Conservation (phyloP, 208 protist genomes). For the Novymonas esmeraldas region DNA sequence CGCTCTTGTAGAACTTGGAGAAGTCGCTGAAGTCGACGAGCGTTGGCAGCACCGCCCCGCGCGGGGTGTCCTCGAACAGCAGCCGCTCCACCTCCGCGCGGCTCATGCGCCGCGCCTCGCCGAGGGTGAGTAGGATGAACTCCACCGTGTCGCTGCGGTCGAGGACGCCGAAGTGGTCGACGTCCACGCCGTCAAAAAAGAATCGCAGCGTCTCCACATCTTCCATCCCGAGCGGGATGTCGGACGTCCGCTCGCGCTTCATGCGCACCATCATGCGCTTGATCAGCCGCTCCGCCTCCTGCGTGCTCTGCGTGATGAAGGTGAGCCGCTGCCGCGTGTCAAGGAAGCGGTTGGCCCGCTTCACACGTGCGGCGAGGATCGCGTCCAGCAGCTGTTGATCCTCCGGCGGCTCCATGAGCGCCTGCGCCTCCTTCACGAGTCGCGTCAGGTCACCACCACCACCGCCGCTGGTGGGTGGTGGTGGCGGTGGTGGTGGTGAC, state of each 20-base stretch:
- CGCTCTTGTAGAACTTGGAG: slow-evolving; percentile 60
- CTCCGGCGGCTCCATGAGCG: slow-evolving; percentile 20
- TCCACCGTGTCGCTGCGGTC: slow-evolving; percentile 55
- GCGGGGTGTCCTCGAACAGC: slow-evolving; percentile 31
- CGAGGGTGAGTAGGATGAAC: slow-evolving; percentile 57
- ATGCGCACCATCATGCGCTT: slow-evolving; percentile 68
- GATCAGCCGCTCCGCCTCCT: slow-evolving; percentile 44
- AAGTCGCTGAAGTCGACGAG: slow-evolving; percentile 80
- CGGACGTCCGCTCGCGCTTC: slow-evolving; percentile 39
- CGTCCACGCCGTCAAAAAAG: slow-evolving; percentile 73
- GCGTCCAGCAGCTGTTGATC: slow-evolving; percentile 34
- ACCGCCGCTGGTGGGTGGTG: not conserved
- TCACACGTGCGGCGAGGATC: slow-evolving; percentile 29
- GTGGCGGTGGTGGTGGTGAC: not conserved
- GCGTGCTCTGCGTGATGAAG: slow-evolving; percentile 59
- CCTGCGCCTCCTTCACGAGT: slow-evolving; percentile 18
- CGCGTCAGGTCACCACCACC: slow-evolving; percentile 17
- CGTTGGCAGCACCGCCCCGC: slow-evolving; percentile 24
- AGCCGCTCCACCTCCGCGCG: slow-evolving; percentile 43
- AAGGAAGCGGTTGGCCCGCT: slow-evolving; percentile 36
- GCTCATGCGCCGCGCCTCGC: slow-evolving; percentile 35
- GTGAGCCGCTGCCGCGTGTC: slow-evolving; percentile 35
- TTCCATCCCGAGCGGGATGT: slow-evolving; percentile 68
- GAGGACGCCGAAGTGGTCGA: slow-evolving; percentile 62
- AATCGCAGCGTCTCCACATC: slow-evolving; percentile 60